A percentile compares a stretch with the other conserved stretches of the same genome.
These are phyloP conservation scores for Helichrysum umbraculigerum DNA, from an alignment of 129 eudicot species.

Conservation along the genomic window DNA sequence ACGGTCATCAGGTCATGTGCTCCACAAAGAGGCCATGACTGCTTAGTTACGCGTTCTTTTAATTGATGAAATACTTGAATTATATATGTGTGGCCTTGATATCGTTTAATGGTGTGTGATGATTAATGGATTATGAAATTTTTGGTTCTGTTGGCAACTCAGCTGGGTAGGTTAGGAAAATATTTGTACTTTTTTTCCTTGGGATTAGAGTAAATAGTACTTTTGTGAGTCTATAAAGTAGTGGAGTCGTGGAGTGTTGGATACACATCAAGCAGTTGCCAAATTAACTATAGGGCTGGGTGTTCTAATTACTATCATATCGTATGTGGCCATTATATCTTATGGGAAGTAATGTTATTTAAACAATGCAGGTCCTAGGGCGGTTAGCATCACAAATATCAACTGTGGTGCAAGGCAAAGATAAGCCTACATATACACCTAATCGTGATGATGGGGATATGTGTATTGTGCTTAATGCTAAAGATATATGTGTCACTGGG, in stretches of 20 bases:
- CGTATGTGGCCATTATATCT: neutral
- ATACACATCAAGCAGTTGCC: neutral
- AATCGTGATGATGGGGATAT: constrained; percentile 91
- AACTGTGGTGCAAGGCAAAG: constrained; percentile 89
- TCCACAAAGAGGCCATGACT: too few relatives aligned
- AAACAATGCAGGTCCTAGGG: constrained; percentile 65
- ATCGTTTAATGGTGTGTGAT: neutral
- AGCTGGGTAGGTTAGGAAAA: neutral
- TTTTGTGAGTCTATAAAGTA: neutral
- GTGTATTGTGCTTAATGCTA: constrained; percentile 85
- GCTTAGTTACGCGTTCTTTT: too few relatives aligned
- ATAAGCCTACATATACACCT: constrained; percentile 86
- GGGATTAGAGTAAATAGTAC: neutral
- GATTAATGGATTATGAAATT: neutral
- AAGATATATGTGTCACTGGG: constrained; percentile 81
- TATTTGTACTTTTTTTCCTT: neutral
- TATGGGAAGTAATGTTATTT: neutral
- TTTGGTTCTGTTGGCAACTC: neutral
- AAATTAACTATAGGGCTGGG: neutral
- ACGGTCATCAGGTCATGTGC: too few relatives aligned
- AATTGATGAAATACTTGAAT: neutral
- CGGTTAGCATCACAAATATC: constrained; percentile 90
- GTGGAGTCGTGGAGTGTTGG: neutral
- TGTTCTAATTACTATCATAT: neutral
- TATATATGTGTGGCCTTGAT: neutral